These are phyloP conservation scores for Pilasporangium apinafurcum DNA, from an alignment of 352 stramenopile genomes.

Conservation along the genomic window DNA sequence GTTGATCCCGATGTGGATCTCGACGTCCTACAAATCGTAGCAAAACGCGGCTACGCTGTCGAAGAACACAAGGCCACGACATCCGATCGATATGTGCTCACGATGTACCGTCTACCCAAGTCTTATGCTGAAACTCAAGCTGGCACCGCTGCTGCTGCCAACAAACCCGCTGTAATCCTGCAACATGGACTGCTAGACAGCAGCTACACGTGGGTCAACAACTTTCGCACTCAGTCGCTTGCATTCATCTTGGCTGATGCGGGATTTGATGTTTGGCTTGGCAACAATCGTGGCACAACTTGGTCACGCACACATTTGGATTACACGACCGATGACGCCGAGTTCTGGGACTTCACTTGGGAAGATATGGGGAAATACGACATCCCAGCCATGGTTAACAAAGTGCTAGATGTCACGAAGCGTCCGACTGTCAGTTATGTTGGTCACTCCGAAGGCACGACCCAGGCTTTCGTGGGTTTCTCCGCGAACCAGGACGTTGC, in stretches of 20 bases:
- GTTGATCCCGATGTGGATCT: constrained; percentile 30
- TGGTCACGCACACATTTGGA: constrained; percentile 38
- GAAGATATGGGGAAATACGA: constrained; percentile 46
- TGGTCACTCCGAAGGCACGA: constrained; percentile 43
- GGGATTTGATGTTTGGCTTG: constrained; percentile 58
- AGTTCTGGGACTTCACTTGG: constrained; percentile 53
- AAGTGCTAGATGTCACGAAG: constrained; percentile 18
- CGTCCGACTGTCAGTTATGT: constrained; percentile 30
- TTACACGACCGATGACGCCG: constrained; percentile 17
- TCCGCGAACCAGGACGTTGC: constrained; percentile 41
- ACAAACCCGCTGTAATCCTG: constrained; percentile 40
- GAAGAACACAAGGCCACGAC: constrained; percentile 45
- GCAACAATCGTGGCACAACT: constrained; percentile 48
- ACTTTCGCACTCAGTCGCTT: constrained; percentile 42
- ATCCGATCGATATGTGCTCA: constrained; percentile 43
- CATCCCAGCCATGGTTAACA: constrained; percentile 37
- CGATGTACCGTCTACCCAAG: constrained; percentile 45
- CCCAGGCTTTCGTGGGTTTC: constrained; percentile 41
- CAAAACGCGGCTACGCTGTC: constrained; percentile 32
- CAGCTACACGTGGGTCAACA: constrained; percentile 40
- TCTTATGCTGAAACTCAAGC: constrained; percentile 29
- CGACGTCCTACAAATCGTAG: constrained; percentile 22
- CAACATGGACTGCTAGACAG: constrained; percentile 50
- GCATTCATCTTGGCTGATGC: constrained; percentile 39
- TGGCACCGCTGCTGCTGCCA: constrained; percentile 3